Conservation (phyloP, 805 yeast species). For the Pichia pseudocactophila region DNA sequence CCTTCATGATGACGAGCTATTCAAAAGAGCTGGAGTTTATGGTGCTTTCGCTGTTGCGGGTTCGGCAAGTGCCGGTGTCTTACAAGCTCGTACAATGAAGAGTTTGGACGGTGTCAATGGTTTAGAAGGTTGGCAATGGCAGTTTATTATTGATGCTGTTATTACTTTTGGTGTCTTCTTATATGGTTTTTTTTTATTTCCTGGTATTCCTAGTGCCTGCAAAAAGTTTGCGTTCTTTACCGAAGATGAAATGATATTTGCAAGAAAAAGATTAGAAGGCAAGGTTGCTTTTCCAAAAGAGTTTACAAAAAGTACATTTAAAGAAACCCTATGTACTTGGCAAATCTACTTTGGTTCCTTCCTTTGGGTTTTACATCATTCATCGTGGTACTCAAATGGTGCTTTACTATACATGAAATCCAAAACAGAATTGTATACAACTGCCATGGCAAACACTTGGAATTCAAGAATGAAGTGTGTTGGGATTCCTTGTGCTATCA, state of each 20-base stretch:
- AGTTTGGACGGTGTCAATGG: slow-evolving; percentile 22
- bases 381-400: slow-evolving; percentile 24
- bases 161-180: slow-evolving; percentile 19
- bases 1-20: slow-evolving; percentile 48
- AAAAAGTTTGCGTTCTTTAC: slow-evolving; percentile 30
- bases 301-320: slow-evolving; percentile 31
- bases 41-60: slow-evolving; percentile 59
- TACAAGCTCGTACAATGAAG: slow-evolving; percentile 34
- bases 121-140: slow-evolving; percentile 45
- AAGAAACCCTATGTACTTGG: slow-evolving; percentile 40
- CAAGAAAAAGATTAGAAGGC: slow-evolving; percentile 36
- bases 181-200: slow-evolving; percentile 31
- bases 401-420: slow-evolving; percentile 22
- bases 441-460: slow-evolving; percentile 13
- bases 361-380: slow-evolving; percentile 26
- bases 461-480: slow-evolving; percentile 11
- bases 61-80: slow-evolving; percentile 45
- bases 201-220: slow-evolving; percentile 41
- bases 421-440: slow-evolving; percentile 9
- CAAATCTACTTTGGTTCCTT: slow-evolving; percentile 18
- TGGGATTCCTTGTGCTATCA: slow-evolving; percentile 16
- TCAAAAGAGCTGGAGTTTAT: slow-evolving; percentile 53
- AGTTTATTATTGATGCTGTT: slow-evolving; percentile 46
- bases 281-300: slow-evolving; percentile 30
- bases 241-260: slow-evolving; percentile 36